Base-by-base conservation (phyloP, 805 yeast genomes). In the Brettanomyces custersianus region DNA sequence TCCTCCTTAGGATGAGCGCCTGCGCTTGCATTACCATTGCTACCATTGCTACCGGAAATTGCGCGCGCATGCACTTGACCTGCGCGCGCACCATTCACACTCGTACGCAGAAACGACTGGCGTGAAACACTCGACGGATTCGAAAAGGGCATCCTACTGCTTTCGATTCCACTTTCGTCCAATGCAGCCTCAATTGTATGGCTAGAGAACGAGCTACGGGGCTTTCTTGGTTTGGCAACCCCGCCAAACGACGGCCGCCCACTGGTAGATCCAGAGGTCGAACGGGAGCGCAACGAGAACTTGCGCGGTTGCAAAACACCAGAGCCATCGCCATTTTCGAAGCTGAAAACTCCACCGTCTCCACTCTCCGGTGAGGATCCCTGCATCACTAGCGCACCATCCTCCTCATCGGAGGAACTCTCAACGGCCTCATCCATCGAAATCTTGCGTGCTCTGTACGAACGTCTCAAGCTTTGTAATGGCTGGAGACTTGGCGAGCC, bases 61-160 rank as follows among this genome's bases (percentile, higher is more conserved):
- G n/a, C n/a, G n/a, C n/a, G n/a, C n/a, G n/a, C n/a, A n/a, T n/a
- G n/a, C n/a, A n/a, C n/a, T n/a, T n/a, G n/a, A n/a, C 7, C 13
- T 31, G 33, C 8, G 19, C 33, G 13, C 20, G 33, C 25, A 31
- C 48, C 44, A 46, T 44, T 15, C 48, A 54, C 34, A 35, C 44
- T 49, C 12, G 62, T 54, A 25, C 65, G 47, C 24, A 67, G 43
- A 31, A 65, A 67, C 4, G 68, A 63, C 36, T 69, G 65, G 27
- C 69, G 51, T 12, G 58, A 42, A 11, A 57, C 50, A 24, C 51
- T 49, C 2, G 62, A 52, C 2, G 60, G 44, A 30, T 55, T 55
- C 13, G 61, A 53, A 36, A 60, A 60, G 2, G 65, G 57, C 10
- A 59, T 59, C 24, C 60, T 36, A 35, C 60, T 44, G 32, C 48